These are phyloP conservation scores for Cryphonectria carpinicola DNA, from an alignment of 2,329 filamentous ascomycete species.

Conservation along the genomic window DNA sequence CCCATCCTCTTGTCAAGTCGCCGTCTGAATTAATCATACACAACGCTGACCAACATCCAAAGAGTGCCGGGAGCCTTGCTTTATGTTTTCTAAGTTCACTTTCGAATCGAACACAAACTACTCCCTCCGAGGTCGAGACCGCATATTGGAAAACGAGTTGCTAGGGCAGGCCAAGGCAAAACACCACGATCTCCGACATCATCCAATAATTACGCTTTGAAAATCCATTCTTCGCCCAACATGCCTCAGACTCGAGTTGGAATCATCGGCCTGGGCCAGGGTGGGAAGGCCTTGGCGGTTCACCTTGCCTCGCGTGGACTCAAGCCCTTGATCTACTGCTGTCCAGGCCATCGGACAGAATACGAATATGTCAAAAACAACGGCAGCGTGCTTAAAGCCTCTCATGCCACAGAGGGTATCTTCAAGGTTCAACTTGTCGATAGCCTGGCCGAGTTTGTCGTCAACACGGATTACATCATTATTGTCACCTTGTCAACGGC, in stretches of 20 bases:
- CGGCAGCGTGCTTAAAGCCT: slow-evolving; percentile 7
- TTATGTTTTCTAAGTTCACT: not conserved
- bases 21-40: not conserved
- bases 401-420: slow-evolving; percentile 1
- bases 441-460: slow-evolving; percentile 9
- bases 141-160: not conserved
- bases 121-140: not conserved
- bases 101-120: not conserved
- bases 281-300: slow-evolving; percentile 16
- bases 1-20: not conserved
- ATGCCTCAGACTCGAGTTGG: slow-evolving; percentile 18
- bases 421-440: slow-evolving; percentile 14
- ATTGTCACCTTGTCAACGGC: slow-evolving; percentile 19
- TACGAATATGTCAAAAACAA: slow-evolving; percentile 14
- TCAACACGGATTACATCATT: slow-evolving; percentile 9
- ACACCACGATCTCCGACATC: not conserved
- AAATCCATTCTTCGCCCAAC: not conserved
- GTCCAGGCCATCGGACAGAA: slow-evolving; percentile 15
- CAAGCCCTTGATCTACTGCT: slow-evolving; percentile 17
- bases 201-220: not conserved
- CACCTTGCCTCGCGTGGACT: slow-evolving; percentile 16
- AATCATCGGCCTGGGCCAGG: slow-evolving; percentile 20
- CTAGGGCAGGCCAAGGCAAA: not conserved
- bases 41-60: not conserved
- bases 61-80: not conserved